Evolutionary conservation across 768 basidiomycete genomes (phyloP), one percentile per base, ranked within the genome.

Genomic region (Boletus tomentosulus): DNA sequence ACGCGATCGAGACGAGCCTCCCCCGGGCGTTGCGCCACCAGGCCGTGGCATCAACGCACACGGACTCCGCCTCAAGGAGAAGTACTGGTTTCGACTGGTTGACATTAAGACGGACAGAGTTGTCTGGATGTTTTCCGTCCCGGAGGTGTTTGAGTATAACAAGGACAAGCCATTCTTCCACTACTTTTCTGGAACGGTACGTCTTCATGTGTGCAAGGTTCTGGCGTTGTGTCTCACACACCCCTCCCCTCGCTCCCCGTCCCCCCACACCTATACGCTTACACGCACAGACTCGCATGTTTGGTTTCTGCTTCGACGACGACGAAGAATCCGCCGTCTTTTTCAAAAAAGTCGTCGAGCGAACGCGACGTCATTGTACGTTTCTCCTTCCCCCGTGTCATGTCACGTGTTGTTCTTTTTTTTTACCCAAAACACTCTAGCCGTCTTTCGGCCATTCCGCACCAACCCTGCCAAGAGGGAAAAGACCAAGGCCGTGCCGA

Each of bases 151-250:
- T 61, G 78, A 84, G 50, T 98, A 95, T 68, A 79, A 81, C 61
- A 78, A 86, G 60, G 92, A 97, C 69, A 82, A 87, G 53, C 89
- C 92, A 3, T 96, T 96, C 74, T 97, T 97, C 72, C 92, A 98
- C 69, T 79, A 85, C 37, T 95, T 96, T 71, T 82, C 85, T 44
- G 90, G 89, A 39, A 82, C 87, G 73, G 94, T 95, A 64, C 66
- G 89, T 76, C 24, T 7, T 3, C 28, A 11, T 49, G 11, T 28
- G 28, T 24, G 16, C 22, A 12, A 24, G 22, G 12, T 43, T 44
- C 41, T 25, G 7, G 3, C 1, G 27, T 28, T 44, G 43, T n/a
- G 27, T 28, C 28, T 19, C 16, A 6, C 28, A 8, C 22, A 1
- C 13, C 8, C 15, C 43, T 44, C 13, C 33, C 11, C 12, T 24